Percentiles rank a stretch among this genome's conserved stretches.
phyloP scores from a whole-genome alignment of 768 basidiomycete genomes.

The Auriscalpium microsporum region DNA sequence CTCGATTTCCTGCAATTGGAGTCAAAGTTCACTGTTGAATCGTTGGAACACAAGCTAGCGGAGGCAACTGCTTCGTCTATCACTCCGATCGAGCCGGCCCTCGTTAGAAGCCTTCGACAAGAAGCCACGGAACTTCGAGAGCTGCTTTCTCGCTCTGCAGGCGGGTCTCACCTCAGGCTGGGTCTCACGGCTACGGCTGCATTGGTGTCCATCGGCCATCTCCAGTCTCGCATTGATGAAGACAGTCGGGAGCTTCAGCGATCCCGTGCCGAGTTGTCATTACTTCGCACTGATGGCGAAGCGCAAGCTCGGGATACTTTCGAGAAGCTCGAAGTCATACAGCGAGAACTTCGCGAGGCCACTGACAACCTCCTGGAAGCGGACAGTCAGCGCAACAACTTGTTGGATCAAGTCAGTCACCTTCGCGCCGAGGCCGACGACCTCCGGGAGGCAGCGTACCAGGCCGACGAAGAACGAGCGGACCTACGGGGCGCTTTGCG shows the following conservation, averaged over 20 bases:
- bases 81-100: conserved; percentile 1
- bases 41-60: conserved; percentile 43
- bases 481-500: conserved; percentile 24
- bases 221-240: conserved; percentile 11
- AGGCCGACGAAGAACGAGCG: conserved; percentile 1
- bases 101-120: conserved; percentile 10
- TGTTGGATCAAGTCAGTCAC: conserved; percentile 4
- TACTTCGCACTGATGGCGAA: conserved; percentile 3
- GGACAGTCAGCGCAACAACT: conserved; percentile 2
- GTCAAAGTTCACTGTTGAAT: conserved; percentile 53
- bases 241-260: neutral
- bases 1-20: conserved; percentile 64
- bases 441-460: conserved; percentile 1
- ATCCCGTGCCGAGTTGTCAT: neutral
- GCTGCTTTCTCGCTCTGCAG: conserved; percentile 11
- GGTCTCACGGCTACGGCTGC: conserved; percentile 7
- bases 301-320: neutral
- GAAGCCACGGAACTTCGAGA: conserved; percentile 9
- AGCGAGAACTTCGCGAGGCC: conserved; percentile 2
- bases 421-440: conserved; percentile 7
- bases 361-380: neutral
- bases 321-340: conserved; percentile 1
- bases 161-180: conserved; percentile 9
- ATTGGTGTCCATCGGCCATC: conserved; percentile 14
- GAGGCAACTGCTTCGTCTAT: conserved; percentile 13